phyloP scores from a whole-genome alignment of 768 basidiomycete species.

The Tulasnella sp. region DNA sequence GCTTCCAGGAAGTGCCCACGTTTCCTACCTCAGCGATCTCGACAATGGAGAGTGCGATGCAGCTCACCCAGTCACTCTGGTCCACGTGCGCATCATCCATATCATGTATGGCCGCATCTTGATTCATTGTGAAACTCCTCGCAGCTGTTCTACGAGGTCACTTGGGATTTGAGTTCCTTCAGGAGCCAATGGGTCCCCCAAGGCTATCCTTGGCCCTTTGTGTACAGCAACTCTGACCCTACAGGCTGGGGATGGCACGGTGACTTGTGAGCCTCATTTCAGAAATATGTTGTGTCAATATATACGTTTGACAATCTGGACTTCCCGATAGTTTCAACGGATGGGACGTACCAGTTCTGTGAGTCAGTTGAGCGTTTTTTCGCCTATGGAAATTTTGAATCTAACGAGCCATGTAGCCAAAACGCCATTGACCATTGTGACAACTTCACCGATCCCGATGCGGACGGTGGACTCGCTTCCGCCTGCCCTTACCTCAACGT shows the following conservation, averaged over 20 bases:
- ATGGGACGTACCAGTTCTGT: not conserved
- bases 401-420: slow-evolving; percentile 4
- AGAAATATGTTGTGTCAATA: too few species aligned
- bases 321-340: slow-evolving; percentile 1
- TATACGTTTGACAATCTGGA: too few species aligned
- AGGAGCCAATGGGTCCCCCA: slow-evolving; percentile 4
- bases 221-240: slow-evolving; percentile 16
- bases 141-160: slow-evolving; percentile 17
- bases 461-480: slow-evolving; percentile 19
- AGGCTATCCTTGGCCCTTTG: slow-evolving; percentile 17
- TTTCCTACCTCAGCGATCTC: slow-evolving; percentile 13
- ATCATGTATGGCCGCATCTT: too few species aligned
- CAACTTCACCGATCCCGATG: not conserved
- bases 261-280: slow-evolving; percentile 22
- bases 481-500: slow-evolving; percentile 34
- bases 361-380: too few species aligned
- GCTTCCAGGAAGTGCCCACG: slow-evolving; percentile 28
- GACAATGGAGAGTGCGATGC: slow-evolving; percentile 16
- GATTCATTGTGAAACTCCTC: not conserved
- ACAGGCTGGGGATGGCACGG: slow-evolving; percentile 19
- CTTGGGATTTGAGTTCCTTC: slow-evolving; percentile 17
- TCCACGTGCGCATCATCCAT: not conserved
- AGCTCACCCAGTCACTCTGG: slow-evolving; percentile 11
- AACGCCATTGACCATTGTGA: slow-evolving; percentile 15
- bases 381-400: too few species aligned